phyloP scores from a whole-genome alignment of 2,329 filamentous ascomycete species.

The Metarhizium brunneum region DNA sequence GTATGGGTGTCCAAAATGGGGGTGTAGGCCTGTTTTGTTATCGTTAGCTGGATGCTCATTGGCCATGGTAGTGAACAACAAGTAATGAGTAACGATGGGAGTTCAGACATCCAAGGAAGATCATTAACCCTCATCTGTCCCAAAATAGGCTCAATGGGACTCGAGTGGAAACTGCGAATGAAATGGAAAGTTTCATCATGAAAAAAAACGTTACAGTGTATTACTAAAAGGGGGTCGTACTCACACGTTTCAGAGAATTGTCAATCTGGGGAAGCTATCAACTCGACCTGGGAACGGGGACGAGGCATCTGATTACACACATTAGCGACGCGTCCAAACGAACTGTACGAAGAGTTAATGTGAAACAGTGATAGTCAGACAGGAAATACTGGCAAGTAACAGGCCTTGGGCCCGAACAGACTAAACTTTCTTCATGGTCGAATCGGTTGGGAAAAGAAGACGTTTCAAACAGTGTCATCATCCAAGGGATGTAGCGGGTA shows the following conservation, averaged over 20 bases:
- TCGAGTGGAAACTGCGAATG: slow-evolving; percentile 89
- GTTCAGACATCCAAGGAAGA: slow-evolving; percentile 74
- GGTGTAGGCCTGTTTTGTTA: slow-evolving; percentile 4
- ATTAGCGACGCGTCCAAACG: background rate
- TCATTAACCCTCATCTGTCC: slow-evolving; percentile 56
- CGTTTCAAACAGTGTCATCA: slow-evolving; percentile 64
- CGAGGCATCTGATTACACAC: background rate
- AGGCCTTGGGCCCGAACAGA: slow-evolving; percentile 61
- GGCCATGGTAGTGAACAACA: background rate
- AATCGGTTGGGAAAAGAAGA: slow-evolving; percentile 88
- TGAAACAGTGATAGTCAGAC: slow-evolving; percentile 47
- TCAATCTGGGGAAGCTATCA: too few species aligned
- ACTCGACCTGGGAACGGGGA: too few species aligned
- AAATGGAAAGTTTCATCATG: slow-evolving; percentile 67
- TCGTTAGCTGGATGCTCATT: slow-evolving; percentile 13
- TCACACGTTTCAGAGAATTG: background rate
- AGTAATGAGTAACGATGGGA: slow-evolving; percentile 8
- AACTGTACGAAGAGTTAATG: background rate
- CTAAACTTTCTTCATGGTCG: slow-evolving; percentile 73
- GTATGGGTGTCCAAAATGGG: too few species aligned
- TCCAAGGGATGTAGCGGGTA: slow-evolving; percentile 23
- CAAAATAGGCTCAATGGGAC: slow-evolving; percentile 57
- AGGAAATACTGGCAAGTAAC: slow-evolving; percentile 88
- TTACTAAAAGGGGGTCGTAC: background rate
- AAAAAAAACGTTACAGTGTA: slow-evolving; percentile 9